A percentile compares a stretch with the other conserved stretches of the same genome.
phyloP scores from a whole-genome alignment of 495 filamentous ascomycete genomes.

The Penicillium longicatenatum region DNA sequence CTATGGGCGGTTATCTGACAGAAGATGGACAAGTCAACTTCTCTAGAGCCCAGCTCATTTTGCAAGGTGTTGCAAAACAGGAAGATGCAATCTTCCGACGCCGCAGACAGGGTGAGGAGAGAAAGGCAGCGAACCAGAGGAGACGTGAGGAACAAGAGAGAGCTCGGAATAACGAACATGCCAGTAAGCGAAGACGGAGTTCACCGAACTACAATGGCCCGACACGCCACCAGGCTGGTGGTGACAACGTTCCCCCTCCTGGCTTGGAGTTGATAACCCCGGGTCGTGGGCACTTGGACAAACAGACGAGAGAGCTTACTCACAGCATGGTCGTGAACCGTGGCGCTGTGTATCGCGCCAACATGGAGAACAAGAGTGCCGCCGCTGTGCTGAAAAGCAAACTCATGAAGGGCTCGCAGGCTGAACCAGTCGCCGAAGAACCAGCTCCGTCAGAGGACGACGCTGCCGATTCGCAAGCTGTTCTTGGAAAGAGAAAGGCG shows the following conservation, averaged over 20 bases:
- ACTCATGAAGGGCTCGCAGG: slow-evolving; percentile 54
- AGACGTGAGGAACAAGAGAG: slow-evolving; percentile 71
- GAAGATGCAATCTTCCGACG: slow-evolving; percentile 93
- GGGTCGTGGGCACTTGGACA: slow-evolving; percentile 56
- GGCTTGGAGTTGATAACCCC: slow-evolving; percentile 62
- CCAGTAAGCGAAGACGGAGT: slow-evolving; percentile 45
- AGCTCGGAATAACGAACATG: slow-evolving; percentile 50
- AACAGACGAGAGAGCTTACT: slow-evolving; percentile 65
- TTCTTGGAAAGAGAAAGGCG: slow-evolving; percentile 62
- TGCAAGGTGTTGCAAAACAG: slow-evolving; percentile 87
- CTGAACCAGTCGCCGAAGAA: slow-evolving; percentile 23
- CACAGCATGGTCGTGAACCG: slow-evolving; percentile 88
- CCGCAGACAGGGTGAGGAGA: slow-evolving; percentile 78
- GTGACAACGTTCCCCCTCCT: slow-evolving; percentile 41
- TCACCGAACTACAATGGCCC: slow-evolving; percentile 48
- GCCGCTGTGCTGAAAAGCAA: slow-evolving; percentile 86
- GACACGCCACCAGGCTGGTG: slow-evolving; percentile 30
- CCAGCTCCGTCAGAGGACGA: slow-evolving; percentile 12
- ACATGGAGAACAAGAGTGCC: slow-evolving; percentile 90
- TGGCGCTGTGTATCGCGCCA: slow-evolving; percentile 70
- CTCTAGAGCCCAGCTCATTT: slow-evolving; percentile 81
- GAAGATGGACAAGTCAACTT: slow-evolving; percentile 92
- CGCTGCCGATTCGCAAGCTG: slow-evolving; percentile 38
- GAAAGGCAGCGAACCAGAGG: slow-evolving; percentile 74
- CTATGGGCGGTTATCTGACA: slow-evolving; percentile 94